phyloP scores from a whole-genome alignment of 2,329 filamentous ascomycete genomes.

The Fusarium citri region DNA sequence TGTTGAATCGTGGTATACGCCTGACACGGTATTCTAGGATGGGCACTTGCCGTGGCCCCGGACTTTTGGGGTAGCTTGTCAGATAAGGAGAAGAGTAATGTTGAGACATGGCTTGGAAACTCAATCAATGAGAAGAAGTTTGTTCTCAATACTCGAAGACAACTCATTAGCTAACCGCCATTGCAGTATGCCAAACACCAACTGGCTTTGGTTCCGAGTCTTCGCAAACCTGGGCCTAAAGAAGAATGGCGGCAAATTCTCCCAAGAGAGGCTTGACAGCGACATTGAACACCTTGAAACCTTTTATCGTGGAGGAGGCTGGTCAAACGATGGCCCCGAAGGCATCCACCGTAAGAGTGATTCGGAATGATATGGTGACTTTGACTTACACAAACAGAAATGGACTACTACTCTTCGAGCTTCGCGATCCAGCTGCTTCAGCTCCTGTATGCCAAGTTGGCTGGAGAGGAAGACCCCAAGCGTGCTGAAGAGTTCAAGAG shows the following conservation, averaged over 20 bases:
- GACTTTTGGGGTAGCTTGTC: constrained; percentile 74
- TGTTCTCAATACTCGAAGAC: constrained; percentile 8
- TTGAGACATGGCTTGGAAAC: constrained; percentile 79
- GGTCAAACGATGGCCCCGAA: constrained; percentile 84
- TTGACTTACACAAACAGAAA: constrained; percentile 60
- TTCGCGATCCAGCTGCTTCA: constrained; percentile 87
- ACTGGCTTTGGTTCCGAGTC: constrained; percentile 85
- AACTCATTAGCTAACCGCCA: constrained; percentile 11
- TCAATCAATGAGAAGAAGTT: constrained; percentile 81
- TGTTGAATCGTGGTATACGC: background rate
- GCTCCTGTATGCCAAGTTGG: constrained; percentile 79
- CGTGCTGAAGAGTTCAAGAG: constrained; percentile 76
- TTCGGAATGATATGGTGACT: background rate
- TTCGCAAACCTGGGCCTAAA: constrained; percentile 84
- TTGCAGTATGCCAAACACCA: constrained; percentile 74
- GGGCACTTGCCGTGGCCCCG: constrained; percentile 76
- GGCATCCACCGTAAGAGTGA: constrained; percentile 71
- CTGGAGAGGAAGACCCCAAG: constrained; percentile 72
- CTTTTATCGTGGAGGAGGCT: constrained; percentile 84
- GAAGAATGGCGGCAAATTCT: constrained; percentile 78
- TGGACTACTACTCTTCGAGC: constrained; percentile 87
- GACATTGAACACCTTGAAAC: constrained; percentile 84
- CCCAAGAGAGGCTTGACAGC: constrained; percentile 74
- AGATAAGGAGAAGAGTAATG: constrained; percentile 70
- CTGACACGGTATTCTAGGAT: constrained; percentile 57